phyloP scores from a whole-genome alignment of 75 land plant species.

The Pinus taeda region DNA sequence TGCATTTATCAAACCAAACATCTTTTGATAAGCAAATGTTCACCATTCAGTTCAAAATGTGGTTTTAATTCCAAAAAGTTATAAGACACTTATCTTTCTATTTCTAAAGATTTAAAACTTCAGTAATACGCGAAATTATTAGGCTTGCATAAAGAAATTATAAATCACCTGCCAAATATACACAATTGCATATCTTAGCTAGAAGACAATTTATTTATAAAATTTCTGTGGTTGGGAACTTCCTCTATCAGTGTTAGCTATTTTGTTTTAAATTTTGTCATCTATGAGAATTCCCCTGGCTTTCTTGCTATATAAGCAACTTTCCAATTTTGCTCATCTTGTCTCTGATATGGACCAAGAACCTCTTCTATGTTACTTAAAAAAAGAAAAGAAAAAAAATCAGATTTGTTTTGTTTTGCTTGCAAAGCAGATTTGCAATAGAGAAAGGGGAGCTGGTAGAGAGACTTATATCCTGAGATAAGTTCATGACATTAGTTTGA shows the following conservation, averaged over 20 bases:
- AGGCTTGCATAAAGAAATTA: not conserved
- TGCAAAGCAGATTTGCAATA: not conserved
- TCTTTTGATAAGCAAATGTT: too few relatives aligned
- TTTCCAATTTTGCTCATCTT: not conserved
- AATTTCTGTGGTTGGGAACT: not conserved
- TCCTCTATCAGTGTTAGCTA: not conserved
- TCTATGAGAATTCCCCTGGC: not conserved
- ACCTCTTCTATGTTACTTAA: not conserved
- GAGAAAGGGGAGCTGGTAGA: not conserved
- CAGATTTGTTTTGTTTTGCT: not conserved
- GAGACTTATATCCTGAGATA: not conserved
- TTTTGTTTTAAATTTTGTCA: not conserved
- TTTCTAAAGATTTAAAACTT: too few relatives aligned
- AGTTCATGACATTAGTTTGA: slow-evolving; percentile 5
- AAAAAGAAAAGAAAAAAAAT: not conserved
- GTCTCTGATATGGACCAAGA: not conserved
- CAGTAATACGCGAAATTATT: too few relatives aligned
- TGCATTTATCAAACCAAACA: too few relatives aligned
- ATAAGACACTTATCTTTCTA: too few relatives aligned
- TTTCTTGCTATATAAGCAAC: not conserved
- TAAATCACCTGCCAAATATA: not conserved
- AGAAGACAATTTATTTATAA: not conserved
- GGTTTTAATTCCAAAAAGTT: too few relatives aligned
- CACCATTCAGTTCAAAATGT: too few relatives aligned
- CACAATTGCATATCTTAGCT: not conserved